A percentile compares a stretch with the other conserved stretches of the same genome.
Evolutionary conservation across 495 filamentous ascomycete genomes (phyloP).

Genomic region (Podospora anserina): DNA sequence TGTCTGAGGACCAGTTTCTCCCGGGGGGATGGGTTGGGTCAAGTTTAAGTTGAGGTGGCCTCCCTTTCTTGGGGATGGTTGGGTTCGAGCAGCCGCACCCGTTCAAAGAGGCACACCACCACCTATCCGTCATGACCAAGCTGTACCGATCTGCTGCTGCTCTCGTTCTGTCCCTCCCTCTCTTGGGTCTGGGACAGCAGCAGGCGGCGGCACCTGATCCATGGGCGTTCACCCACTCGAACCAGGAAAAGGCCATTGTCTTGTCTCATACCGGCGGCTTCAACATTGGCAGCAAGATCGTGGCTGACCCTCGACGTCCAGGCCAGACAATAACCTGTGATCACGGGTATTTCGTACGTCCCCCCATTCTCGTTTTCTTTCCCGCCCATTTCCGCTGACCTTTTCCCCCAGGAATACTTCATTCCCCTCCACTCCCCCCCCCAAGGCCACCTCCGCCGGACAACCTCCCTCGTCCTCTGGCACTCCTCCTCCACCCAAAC

Average conservation of each 20-base stretch:
- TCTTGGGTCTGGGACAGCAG: not conserved
- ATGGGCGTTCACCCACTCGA: not conserved
- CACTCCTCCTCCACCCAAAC: not conserved
- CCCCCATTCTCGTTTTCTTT: not conserved
- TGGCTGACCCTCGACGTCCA: constrained; percentile 30
- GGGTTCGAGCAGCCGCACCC: not conserved
- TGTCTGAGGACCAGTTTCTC: not conserved
- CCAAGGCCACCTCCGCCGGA: not conserved
- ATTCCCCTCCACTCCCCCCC: not conserved
- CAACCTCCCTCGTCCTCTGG: constrained; percentile 1
- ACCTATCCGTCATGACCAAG: not conserved
- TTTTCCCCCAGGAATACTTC: not conserved
- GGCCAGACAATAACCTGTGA: constrained; percentile 45
- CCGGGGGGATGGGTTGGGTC: not conserved
- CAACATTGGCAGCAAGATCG: constrained; percentile 35
- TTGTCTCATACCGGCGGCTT: constrained; percentile 43
- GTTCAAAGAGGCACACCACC: not conserved
- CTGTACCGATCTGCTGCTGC: not conserved
- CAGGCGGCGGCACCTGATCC: not conserved
- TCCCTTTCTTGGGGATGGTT: not conserved
- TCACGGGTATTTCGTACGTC: constrained; percentile 41
- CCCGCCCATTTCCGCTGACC: not conserved
- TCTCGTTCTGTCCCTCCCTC: not conserved
- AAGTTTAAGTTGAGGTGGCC: not conserved
- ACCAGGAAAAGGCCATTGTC: constrained; percentile 32